phyloP scores from a whole-genome alignment of 2,329 filamentous ascomycete genomes.

The Bimuria novae-zelandiae region DNA sequence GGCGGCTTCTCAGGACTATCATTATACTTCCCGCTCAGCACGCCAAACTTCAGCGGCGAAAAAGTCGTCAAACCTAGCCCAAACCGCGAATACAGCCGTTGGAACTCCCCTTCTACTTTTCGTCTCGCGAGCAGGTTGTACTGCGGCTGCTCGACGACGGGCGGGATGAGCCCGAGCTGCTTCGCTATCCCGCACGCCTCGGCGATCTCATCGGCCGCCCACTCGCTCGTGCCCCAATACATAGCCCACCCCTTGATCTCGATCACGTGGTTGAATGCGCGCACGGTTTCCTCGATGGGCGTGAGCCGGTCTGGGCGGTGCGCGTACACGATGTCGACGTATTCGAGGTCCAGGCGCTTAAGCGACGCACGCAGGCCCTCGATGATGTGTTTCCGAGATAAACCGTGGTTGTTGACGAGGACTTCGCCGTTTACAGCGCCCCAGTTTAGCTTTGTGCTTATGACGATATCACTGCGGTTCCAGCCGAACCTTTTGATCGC shows the following conservation, averaged over 20 bases:
- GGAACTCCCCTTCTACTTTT: slow-evolving; percentile 64
- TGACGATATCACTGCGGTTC: slow-evolving; percentile 49
- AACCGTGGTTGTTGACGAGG: slow-evolving; percentile 67
- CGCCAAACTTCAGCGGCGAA: slow-evolving; percentile 60
- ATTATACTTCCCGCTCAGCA: slow-evolving; percentile 67
- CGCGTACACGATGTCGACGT: slow-evolving; percentile 72
- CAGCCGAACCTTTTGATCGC: slow-evolving; percentile 54
- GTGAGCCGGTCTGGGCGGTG: slow-evolving; percentile 71
- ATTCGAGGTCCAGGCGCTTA: slow-evolving; percentile 61
- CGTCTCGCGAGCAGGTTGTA: slow-evolving; percentile 63
- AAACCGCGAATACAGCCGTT: slow-evolving; percentile 58
- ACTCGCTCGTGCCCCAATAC: slow-evolving; percentile 67
- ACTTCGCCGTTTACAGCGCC: slow-evolving; percentile 57
- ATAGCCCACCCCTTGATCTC: slow-evolving; percentile 68
- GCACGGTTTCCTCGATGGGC: slow-evolving; percentile 73
- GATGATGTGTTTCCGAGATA: slow-evolving; percentile 72
- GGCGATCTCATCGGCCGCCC: slow-evolving; percentile 63
- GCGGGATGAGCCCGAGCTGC: slow-evolving; percentile 62
- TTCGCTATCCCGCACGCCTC: slow-evolving; percentile 64
- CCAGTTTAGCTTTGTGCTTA: slow-evolving; percentile 62
- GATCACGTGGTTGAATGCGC: slow-evolving; percentile 73
- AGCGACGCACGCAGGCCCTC: slow-evolving; percentile 68
- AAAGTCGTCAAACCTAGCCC: slow-evolving; percentile 61
- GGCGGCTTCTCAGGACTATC: slow-evolving; percentile 58
- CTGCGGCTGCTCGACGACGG: slow-evolving; percentile 58